Evolutionary conservation across 768 basidiomycete genomes (phyloP).

Genomic region (Gyrodon lividus): DNA sequence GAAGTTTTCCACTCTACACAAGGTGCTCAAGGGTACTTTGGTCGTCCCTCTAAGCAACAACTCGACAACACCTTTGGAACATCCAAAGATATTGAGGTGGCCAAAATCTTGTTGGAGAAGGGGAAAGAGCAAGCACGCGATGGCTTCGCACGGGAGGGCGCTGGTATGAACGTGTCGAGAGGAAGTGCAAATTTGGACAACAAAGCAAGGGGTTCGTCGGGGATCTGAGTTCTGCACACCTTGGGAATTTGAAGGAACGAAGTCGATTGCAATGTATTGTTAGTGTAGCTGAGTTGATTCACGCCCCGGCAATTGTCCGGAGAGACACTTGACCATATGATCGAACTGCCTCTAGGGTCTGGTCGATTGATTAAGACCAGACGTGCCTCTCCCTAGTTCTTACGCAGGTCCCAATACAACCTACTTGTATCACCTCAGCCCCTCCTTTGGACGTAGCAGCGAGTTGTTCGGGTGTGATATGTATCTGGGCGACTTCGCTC

Average conservation of each 20-base stretch:
- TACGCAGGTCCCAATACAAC: no score
- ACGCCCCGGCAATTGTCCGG: no score
- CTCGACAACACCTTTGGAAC: conserved; percentile 73
- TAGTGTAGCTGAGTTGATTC: conserved; percentile 8
- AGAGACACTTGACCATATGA: not conserved
- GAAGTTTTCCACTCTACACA: conserved; percentile 67
- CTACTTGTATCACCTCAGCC: no score
- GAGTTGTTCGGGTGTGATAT: no score
- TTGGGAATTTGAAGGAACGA: not conserved
- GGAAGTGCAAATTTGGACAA: conserved; percentile 40
- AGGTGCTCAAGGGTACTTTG: conserved; percentile 75
- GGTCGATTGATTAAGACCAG: conserved; percentile 3
- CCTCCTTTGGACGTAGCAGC: no score
- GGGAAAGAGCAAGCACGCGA: conserved; percentile 61
- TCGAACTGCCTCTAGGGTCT: no score
- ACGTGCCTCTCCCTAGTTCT: no score
- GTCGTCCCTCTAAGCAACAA: conserved; percentile 77
- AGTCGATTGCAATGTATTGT: conserved; percentile 14
- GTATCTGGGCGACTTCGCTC: no score
- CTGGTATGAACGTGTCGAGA: conserved; percentile 21
- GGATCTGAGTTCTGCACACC: conserved; percentile 28
- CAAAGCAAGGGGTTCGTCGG: conserved; percentile 38
- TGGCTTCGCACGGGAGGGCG: conserved; percentile 32
- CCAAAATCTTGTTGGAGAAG: conserved; percentile 56
- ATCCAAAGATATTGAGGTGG: conserved; percentile 61